Conservation (phyloP, 495 filamentous ascomycete genomes). For the Penicillium silybi region DNA sequence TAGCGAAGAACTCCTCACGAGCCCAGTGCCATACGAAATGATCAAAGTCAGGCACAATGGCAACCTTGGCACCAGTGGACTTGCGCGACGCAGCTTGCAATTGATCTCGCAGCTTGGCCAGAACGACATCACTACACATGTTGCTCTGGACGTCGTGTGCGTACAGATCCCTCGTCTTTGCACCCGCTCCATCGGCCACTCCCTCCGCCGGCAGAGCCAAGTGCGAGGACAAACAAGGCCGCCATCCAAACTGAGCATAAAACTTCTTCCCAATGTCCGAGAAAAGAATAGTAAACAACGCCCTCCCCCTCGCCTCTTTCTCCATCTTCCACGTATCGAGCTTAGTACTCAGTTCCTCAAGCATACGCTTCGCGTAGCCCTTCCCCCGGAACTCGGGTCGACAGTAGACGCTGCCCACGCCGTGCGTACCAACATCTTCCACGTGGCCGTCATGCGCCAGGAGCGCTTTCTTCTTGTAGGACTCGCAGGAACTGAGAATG, state of each 20-base stretch:
- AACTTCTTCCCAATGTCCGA: conserved; percentile 96
- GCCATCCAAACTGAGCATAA: conserved; percentile 81
- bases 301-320: conserved; percentile 29
- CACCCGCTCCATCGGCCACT: conserved; percentile 2
- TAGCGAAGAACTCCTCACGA: conserved; percentile 77
- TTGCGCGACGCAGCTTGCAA: conserved; percentile 30
- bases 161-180: conserved; percentile 20
- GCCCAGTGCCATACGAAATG: conserved; percentile 81
- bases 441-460: conserved; percentile 47
- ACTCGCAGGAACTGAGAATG: conserved; percentile 79
- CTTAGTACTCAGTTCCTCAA: conserved; percentile 51
- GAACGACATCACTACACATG: conserved; percentile 34
- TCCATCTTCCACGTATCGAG: conserved; percentile 52
- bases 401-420: conserved; percentile 84
- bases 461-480: conserved; percentile 70
- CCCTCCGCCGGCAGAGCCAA: conserved; percentile 52
- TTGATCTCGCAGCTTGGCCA: conserved; percentile 30
- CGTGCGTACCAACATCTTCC: conserved; percentile 67
- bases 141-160: conserved; percentile 27
- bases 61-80: conserved; percentile 44
- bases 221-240: conserved; percentile 66
- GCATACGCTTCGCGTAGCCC: conserved; percentile 76
- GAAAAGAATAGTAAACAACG: conserved; percentile 71
- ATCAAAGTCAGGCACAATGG: conserved; percentile 68
- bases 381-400: conserved; percentile 64